Evolutionary conservation across 306 rosid genomes (phyloP), one percentile per base, ranked within the genome.

Genomic region (Boehmeria nivea): DNA sequence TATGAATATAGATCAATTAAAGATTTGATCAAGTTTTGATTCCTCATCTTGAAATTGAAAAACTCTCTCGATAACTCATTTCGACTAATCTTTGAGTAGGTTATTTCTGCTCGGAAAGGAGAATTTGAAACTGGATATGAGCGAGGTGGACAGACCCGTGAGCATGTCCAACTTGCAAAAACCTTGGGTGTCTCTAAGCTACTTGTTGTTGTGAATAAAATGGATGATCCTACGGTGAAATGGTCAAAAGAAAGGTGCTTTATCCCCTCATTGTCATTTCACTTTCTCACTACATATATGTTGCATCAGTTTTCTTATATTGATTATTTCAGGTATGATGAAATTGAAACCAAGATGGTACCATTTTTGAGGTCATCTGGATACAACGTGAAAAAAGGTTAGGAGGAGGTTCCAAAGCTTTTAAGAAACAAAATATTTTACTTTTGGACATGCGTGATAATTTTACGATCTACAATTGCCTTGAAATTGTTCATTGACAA

Each of bases 131-230:
- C 99, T 48, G 99, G 99, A 53, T 93, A 83, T 61, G 99, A 93
- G 88, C 86, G 83, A 65, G 99, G 99, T 73, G 99, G 99, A 24
- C 99, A 93, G 73, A 93, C 99, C 47, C 96, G 99, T 67, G 99
- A 93, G 51, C 99, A 93, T 36, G 99, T 93, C 63, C 94, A 84
- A 63, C 94, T 93, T 66, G 96, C 99, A 18, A 93, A 93, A 79
- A 93, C 99, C 0, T 57, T 93, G 68, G 99, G 99, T 57, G 96
- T 93, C 67, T 37, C 96, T 43, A 93, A 93, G 75, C 74, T 93
- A 50, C 70, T 93, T 47, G 88, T 93, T 65, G 99, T 87, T 47
- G 88, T 93, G 31, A 93, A 93, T 68, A 93, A 93, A 60, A 93
- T 93, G 99, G 99, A 93, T 24, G 99, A 93, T 0, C 94, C 94